A percentile compares a stretch with the other conserved stretches of the same genome.
Conservation (phyloP, 805 yeast species). For the Ogataea wickerhamii region DNA sequence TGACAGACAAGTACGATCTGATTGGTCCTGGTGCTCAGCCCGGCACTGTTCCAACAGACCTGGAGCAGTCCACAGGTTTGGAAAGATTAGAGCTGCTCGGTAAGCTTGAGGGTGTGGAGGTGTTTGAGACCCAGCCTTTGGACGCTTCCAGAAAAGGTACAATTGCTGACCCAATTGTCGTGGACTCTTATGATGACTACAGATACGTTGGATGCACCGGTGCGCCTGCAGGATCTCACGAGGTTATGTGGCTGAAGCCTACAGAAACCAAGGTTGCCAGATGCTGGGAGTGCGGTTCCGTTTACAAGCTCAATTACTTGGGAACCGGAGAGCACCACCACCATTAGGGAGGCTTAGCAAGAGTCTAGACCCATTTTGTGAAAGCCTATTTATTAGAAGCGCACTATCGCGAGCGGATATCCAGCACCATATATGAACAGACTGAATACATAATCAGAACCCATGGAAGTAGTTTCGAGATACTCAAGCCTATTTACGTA, state of each 20-base stretch:
- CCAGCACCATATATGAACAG: slow-evolving; percentile 1
- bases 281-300: slow-evolving; percentile 99
- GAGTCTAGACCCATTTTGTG: neutral
- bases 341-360: slow-evolving; percentile 26
- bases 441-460: neutral
- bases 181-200: slow-evolving; percentile 87
- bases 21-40: slow-evolving; percentile 86
- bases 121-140: slow-evolving; percentile 86
- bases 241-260: slow-evolving; percentile 88
- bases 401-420: neutral
- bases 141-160: slow-evolving; percentile 89
- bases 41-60: slow-evolving; percentile 86
- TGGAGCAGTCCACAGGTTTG: slow-evolving; percentile 97
- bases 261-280: slow-evolving; percentile 79
- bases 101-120: slow-evolving; percentile 91
- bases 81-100: slow-evolving; percentile 95
- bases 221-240: slow-evolving; percentile 89
- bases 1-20: slow-evolving; percentile 70
- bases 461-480: neutral
- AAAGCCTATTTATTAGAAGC: slow-evolving; percentile 1
- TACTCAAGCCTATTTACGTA: neutral
- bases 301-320: slow-evolving; percentile 81
- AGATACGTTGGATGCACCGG: slow-evolving; percentile 98
- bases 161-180: slow-evolving; percentile 78
- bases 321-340: slow-evolving; percentile 71